These are phyloP conservation scores for Trametes sanguinea DNA, from an alignment of 768 basidiomycete species.

Conservation along the genomic window DNA sequence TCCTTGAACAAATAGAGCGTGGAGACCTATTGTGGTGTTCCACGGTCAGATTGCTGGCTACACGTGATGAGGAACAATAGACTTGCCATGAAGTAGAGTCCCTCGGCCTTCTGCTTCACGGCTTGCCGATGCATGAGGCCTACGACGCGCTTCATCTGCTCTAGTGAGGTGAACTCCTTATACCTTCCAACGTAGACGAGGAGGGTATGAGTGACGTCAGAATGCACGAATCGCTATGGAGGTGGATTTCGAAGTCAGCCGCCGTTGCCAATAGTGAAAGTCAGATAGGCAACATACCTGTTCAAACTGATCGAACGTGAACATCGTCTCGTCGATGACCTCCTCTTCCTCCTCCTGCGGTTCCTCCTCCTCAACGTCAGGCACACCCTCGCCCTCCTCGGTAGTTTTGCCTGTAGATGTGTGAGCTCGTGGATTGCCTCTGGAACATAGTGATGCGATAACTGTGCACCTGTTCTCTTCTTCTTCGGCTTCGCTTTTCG, in stretches of 20 bases:
- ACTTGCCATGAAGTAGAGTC: slow-evolving; percentile 88
- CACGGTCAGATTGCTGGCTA: background rate
- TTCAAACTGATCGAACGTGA: slow-evolving; percentile 92
- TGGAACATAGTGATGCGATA: too few relatives aligned
- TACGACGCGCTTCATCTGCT: slow-evolving; percentile 90
- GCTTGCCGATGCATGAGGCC: slow-evolving; percentile 89
- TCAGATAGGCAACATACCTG: slow-evolving; percentile 50
- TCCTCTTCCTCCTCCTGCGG: slow-evolving; percentile 60
- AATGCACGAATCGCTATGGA: slow-evolving; percentile 69
- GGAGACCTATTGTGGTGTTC: slow-evolving; percentile 63
- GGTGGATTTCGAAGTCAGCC: background rate
- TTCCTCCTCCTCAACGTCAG: slow-evolving; percentile 70
- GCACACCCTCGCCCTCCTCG: slow-evolving; percentile 62
- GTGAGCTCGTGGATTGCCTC: too few relatives aligned
- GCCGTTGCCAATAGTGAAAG: too few relatives aligned
- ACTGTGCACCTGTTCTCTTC: slow-evolving; percentile 40
- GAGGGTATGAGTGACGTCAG: slow-evolving; percentile 83
- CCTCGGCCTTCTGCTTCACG: slow-evolving; percentile 89
- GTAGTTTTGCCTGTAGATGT: slow-evolving; percentile 37
- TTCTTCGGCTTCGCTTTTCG: slow-evolving; percentile 52
- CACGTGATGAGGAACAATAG: slow-evolving; percentile 9
- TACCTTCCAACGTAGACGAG: slow-evolving; percentile 82
- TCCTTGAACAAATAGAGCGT: slow-evolving; percentile 86
- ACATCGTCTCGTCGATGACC: slow-evolving; percentile 78
- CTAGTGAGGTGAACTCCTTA: slow-evolving; percentile 74